These are phyloP conservation scores for Monascus purpureus DNA, from an alignment of 495 filamentous ascomycete species.

Conservation along the genomic window DNA sequence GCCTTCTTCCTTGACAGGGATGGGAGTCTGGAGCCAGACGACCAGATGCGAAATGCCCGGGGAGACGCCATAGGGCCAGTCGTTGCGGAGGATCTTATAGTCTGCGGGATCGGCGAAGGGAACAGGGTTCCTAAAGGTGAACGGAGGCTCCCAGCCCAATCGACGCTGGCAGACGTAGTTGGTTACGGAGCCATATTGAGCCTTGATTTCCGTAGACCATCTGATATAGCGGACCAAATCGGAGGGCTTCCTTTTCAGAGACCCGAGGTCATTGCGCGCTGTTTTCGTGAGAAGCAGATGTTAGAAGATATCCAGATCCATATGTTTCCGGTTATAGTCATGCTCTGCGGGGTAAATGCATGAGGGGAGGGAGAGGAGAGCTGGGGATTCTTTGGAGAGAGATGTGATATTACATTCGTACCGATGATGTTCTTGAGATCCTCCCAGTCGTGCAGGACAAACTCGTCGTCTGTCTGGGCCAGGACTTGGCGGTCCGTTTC, in stretches of 20 bases:
- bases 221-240: constrained; percentile 71
- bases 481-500: constrained; percentile 52
- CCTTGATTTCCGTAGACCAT: constrained; percentile 59
- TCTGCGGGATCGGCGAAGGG: constrained; percentile 59
- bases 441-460: constrained; percentile 52
- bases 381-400: constrained; percentile 7
- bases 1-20: constrained; percentile 30
- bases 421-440: constrained; percentile 53
- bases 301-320: too few relatives aligned
- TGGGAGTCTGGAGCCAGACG: constrained; percentile 44
- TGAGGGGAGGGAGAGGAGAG: constrained; percentile 1
- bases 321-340: too few relatives aligned
- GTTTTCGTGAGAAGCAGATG: too few relatives aligned
- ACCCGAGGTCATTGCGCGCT: constrained; percentile 59
- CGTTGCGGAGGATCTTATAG: constrained; percentile 67
- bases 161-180: constrained; percentile 62
- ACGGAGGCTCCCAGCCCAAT: constrained; percentile 47
- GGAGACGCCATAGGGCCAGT: constrained; percentile 79
- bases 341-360: background rate
- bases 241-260: constrained; percentile 69
- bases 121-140: constrained; percentile 25
- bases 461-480: constrained; percentile 57
- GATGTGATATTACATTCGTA: constrained; percentile 22
- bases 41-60: constrained; percentile 52
- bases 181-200: constrained; percentile 60